Evolutionary conservation across 179 eudicot species (phyloP).

Genomic region (Patellifolia procumbens): DNA sequence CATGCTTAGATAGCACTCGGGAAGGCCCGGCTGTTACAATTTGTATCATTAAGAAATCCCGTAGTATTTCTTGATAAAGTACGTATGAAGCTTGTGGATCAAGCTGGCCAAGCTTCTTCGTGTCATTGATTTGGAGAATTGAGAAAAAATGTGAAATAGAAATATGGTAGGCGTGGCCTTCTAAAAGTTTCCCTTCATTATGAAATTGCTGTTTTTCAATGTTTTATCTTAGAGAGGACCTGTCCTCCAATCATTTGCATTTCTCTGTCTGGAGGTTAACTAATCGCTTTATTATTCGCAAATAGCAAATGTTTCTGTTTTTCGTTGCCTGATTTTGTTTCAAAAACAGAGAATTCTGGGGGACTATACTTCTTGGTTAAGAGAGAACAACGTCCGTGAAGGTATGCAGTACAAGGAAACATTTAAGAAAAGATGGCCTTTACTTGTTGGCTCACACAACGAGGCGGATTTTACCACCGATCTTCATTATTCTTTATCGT

Average conservation of each 20-base stretch:
- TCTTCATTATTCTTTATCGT: conserved; percentile 15
- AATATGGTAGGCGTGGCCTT: neutral
- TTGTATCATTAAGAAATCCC: no score
- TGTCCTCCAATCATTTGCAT: neutral
- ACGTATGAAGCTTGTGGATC: no score
- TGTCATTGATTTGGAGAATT: neutral
- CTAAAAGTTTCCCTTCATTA: neutral
- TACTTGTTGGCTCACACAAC: conserved; percentile 36
- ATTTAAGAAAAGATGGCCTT: conserved; percentile 78
- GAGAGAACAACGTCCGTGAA: conserved; percentile 58
- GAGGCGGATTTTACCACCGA: conserved; percentile 36
- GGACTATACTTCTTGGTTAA: conserved; percentile 72
- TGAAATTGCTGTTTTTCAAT: neutral
- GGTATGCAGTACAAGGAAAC: conserved; percentile 56
- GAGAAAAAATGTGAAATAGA: neutral
- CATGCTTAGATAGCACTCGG: no score
- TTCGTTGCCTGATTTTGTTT: neutral
- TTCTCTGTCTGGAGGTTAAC: neutral
- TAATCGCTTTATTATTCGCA: neutral
- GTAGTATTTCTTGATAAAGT: no score
- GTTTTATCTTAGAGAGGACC: neutral
- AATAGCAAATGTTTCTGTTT: neutral
- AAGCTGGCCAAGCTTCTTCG: neutral
- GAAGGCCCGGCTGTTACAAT: no score
- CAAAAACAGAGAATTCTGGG: conserved; percentile 57